phyloP scores from a whole-genome alignment of 2,329 filamentous ascomycete species.

The Colletotrichum brevisporum region DNA sequence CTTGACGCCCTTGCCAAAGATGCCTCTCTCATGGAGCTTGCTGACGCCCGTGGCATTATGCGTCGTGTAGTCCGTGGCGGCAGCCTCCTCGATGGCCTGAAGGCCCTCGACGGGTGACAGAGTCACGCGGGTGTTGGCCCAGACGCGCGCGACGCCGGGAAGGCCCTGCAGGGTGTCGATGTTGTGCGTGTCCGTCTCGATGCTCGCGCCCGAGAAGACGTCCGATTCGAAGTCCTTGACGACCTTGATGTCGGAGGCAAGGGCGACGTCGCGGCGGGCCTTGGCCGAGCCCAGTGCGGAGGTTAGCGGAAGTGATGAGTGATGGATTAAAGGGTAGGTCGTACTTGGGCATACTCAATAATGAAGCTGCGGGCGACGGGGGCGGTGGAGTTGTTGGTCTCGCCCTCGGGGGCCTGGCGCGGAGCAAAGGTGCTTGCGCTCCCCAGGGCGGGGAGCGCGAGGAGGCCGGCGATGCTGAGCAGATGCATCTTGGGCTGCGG shows the following conservation, averaged over 20 bases:
- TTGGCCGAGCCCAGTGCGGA: slow-evolving; percentile 16
- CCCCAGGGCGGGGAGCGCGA: slow-evolving; percentile 28
- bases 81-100: slow-evolving; percentile 9
- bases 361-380: slow-evolving; percentile 40
- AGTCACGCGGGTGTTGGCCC: slow-evolving; percentile 44
- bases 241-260: slow-evolving; percentile 29
- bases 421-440: neutral
- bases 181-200: slow-evolving; percentile 52
- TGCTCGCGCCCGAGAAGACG: slow-evolving; percentile 52
- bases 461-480: slow-evolving; percentile 6
- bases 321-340: neutral
- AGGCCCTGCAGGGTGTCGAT: slow-evolving; percentile 50
- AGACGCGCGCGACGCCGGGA: slow-evolving; percentile 54
- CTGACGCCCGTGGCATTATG: slow-evolving; percentile 57
- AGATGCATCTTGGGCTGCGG: slow-evolving; percentile 25
- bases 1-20: slow-evolving; percentile 54
- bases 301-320: neutral
- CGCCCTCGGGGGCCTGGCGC: slow-evolving; percentile 20
- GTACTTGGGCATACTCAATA: slow-evolving; percentile 37
- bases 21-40: slow-evolving; percentile 53
- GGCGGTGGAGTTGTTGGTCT: slow-evolving; percentile 26
- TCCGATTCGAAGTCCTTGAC: slow-evolving; percentile 42
- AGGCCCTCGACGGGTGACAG: slow-evolving; percentile 21
- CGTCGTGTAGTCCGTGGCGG: slow-evolving; percentile 50
- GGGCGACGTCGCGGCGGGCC: slow-evolving; percentile 32